Percentiles rank a stretch among this genome's conserved stretches.
phyloP scores from a whole-genome alignment of 805 yeast species.

The Yarrowia yakushimensis region DNA sequence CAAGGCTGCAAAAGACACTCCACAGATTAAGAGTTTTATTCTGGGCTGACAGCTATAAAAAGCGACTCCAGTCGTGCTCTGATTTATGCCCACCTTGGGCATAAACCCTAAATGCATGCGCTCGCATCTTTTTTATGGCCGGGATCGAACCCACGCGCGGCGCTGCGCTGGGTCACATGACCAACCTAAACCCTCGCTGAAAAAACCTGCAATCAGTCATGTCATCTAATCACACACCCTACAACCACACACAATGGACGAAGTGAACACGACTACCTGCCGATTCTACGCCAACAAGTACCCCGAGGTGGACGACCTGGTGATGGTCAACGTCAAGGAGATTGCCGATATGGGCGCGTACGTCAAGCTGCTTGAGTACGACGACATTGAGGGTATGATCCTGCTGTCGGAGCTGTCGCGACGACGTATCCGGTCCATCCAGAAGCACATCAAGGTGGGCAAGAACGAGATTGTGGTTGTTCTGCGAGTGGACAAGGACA shows the following conservation, averaged over 20 bases:
- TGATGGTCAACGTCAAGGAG: slow-evolving; percentile 86
- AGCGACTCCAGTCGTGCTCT: no score
- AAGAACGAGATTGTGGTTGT: slow-evolving; percentile 98
- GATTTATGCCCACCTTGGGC: no score
- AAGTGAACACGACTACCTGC: slow-evolving; percentile 62
- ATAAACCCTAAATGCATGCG: no score
- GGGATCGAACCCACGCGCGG: not conserved
- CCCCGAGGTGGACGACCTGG: slow-evolving; percentile 98
- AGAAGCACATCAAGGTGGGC: slow-evolving; percentile 95
- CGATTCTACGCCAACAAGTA: slow-evolving; percentile 97
- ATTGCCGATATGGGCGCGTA: slow-evolving; percentile 99
- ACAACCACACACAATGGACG: slow-evolving; percentile 27
- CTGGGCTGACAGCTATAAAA: no score
- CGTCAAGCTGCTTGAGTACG: slow-evolving; percentile 88
- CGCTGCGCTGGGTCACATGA: not conserved
- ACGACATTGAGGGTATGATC: slow-evolving; percentile 98
- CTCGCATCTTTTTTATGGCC: no score
- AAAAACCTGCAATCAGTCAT: slow-evolving; percentile 5
- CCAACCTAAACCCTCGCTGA: not conserved
- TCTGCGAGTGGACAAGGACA: slow-evolving; percentile 95
- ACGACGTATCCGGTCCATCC: slow-evolving; percentile 97
- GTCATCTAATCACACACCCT: not conserved
- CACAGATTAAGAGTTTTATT: no score
- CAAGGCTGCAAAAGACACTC: no score
- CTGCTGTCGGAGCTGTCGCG: slow-evolving; percentile 91